Evolutionary conservation across 148 eudicot genomes (phyloP), one percentile per base, ranked within the genome.

Genomic region (Tetragonia tetragonoides): DNA sequence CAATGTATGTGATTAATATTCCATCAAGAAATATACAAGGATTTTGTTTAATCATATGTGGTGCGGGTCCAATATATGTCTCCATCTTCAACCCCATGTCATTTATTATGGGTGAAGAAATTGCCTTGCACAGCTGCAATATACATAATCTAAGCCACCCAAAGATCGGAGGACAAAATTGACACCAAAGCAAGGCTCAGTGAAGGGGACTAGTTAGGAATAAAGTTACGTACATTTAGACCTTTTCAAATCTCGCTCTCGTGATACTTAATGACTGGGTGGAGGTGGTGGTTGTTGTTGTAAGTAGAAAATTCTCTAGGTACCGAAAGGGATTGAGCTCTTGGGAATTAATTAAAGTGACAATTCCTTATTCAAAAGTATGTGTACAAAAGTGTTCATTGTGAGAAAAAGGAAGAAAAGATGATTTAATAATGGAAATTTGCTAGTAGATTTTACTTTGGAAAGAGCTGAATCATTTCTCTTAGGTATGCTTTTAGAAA

Each of bases 41-140:
- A 44, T 44, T 51, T 14, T 28, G 34, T 28, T 28, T 28, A 28
- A 28, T 28, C 34, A 28, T 28, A 28, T 28, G 34, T 28, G 34
- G 17, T 10, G 56, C 11, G 60, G 66, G 66, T 62, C 20, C 14
- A 4, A 10, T 10, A 62, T 4, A 8, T 4, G 12, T 21, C 38
- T 7, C 20, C 66, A 62, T 62, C 53, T 49, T 49, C 12, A 49
- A 49, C 53, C 11, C 14, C 12, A 7, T 7, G 53, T 49, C 10
- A 10, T 49, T 49, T 7, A 49, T 70, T 46, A 23, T 44, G 51
- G 73, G 41, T 51, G 51, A 10, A 46, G 5, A 18, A 69, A 44
- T 46, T 18, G 73, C 37, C 18, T 70, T 2, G 59, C 54, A 70
- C 34, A 53, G 41, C 59, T 70, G 39, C 74, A 49, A 70, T 49